phyloP scores from a whole-genome alignment of 306 rosid species.

The Vigna radiata region DNA sequence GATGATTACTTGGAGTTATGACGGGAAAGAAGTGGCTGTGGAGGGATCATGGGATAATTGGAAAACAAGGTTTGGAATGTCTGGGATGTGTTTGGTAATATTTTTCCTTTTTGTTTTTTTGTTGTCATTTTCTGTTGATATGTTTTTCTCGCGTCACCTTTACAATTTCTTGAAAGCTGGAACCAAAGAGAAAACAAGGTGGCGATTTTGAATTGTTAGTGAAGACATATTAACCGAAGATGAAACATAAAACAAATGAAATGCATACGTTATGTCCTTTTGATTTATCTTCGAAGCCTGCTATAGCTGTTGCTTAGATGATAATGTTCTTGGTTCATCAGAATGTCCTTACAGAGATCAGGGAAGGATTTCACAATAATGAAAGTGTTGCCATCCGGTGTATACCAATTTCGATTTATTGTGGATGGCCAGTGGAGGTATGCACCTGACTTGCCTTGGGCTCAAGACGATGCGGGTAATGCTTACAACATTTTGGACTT shows the following conservation, averaged over 20 bases:
- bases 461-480: constrained; percentile 83
- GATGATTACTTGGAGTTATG: constrained; percentile 93
- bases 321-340: constrained; percentile 55
- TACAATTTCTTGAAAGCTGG: not conserved
- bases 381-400: constrained; percentile 98
- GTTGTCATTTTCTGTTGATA: not conserved
- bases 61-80: constrained; percentile 73
- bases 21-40: constrained; percentile 85
- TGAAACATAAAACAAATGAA: not conserved
- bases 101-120: not conserved
- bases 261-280: not conserved
- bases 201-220: not conserved
- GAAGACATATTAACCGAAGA: constrained; percentile 8
- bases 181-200: not conserved
- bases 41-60: constrained; percentile 99
- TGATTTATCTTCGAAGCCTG: constrained; percentile 38
- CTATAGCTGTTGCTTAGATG: constrained; percentile 30
- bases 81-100: not conserved
- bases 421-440: constrained; percentile 94
- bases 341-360: constrained; percentile 83
- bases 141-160: not conserved
- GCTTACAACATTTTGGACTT: constrained; percentile 82
- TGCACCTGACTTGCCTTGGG: constrained; percentile 81
- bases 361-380: constrained; percentile 95
- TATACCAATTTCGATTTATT: constrained; percentile 91